Evolutionary conservation across 148 eudicot species (phyloP).

Genomic region (Linanthus parryae): DNA sequence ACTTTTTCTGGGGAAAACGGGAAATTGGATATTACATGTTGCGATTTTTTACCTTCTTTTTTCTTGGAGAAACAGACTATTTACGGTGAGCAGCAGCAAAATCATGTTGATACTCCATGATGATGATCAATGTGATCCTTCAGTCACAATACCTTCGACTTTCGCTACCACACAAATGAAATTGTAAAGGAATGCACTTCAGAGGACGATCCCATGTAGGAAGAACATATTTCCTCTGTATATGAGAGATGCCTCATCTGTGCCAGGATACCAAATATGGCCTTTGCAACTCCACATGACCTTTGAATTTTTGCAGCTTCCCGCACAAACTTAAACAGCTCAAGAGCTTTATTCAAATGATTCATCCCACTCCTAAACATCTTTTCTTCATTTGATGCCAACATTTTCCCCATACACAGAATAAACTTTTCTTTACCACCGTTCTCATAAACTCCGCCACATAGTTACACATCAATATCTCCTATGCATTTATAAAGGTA

Average conservation of each 20-base stretch:
- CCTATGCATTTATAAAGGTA: slow-evolving; percentile 56
- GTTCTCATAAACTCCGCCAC: slow-evolving; percentile 50
- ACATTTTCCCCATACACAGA: slow-evolving; percentile 70
- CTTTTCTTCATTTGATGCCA: slow-evolving; percentile 62
- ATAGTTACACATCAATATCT: slow-evolving; percentile 67
- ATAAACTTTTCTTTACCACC: slow-evolving; percentile 32
- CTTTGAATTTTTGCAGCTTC: slow-evolving; percentile 57
- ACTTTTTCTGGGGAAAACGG: too few species aligned
- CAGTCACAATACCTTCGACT: too few species aligned
- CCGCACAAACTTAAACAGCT: slow-evolving; percentile 66
- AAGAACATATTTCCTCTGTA: slow-evolving; percentile 63
- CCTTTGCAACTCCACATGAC: slow-evolving; percentile 66
- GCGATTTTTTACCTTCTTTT: too few species aligned
- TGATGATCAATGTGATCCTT: too few species aligned
- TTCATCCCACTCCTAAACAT: slow-evolving; percentile 57
- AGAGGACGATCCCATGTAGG: slow-evolving; percentile 47
- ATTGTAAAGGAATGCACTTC: too few species aligned
- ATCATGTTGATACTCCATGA: too few species aligned
- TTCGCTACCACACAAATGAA: too few species aligned
- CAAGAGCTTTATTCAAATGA: slow-evolving; percentile 64
- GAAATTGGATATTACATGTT: too few species aligned
- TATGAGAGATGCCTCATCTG: slow-evolving; percentile 33
- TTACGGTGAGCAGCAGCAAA: too few species aligned
- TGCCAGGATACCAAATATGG: slow-evolving; percentile 77
- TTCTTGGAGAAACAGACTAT: too few species aligned